Conservation (phyloP, 75 land plant genomes). For the Isoetes taiwanensis region DNA sequence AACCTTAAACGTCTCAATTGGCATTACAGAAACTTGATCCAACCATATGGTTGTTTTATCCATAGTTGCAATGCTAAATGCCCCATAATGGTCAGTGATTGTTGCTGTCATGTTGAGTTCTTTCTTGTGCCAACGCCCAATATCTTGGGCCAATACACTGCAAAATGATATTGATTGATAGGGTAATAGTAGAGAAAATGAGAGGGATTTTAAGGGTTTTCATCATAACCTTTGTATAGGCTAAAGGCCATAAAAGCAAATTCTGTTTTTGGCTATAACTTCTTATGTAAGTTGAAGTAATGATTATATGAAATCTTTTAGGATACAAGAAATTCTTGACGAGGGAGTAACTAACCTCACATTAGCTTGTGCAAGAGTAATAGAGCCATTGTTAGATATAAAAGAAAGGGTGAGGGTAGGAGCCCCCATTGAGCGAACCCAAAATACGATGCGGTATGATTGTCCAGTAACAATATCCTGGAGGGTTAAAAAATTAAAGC, state of each 20-base stretch:
- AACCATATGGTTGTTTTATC: neutral
- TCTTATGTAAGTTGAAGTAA: too few species aligned
- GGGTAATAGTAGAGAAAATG: neutral
- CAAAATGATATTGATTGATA: neutral
- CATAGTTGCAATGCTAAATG: neutral
- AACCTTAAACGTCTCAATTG: neutral
- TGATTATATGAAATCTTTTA: too few species aligned
- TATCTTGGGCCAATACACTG: neutral
- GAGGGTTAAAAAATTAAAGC: neutral
- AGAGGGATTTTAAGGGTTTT: neutral
- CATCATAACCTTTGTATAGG: neutral
- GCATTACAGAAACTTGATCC: constrained; percentile 7
- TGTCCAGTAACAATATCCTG: neutral
- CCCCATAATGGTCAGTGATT: neutral
- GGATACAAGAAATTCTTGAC: too few species aligned
- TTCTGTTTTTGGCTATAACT: too few species aligned
- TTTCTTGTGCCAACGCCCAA: neutral
- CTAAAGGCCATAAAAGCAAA: neutral
- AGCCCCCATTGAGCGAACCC: neutral
- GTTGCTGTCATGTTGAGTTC: neutral
- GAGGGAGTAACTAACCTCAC: too few species aligned
- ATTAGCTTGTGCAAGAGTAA: neutral
- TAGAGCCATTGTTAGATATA: neutral
- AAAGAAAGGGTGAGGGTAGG: neutral
- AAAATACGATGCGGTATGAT: neutral